Evolutionary conservation across 2,329 filamentous ascomycete genomes (phyloP).

Genomic region (Chrysoporthe austroafricana): DNA sequence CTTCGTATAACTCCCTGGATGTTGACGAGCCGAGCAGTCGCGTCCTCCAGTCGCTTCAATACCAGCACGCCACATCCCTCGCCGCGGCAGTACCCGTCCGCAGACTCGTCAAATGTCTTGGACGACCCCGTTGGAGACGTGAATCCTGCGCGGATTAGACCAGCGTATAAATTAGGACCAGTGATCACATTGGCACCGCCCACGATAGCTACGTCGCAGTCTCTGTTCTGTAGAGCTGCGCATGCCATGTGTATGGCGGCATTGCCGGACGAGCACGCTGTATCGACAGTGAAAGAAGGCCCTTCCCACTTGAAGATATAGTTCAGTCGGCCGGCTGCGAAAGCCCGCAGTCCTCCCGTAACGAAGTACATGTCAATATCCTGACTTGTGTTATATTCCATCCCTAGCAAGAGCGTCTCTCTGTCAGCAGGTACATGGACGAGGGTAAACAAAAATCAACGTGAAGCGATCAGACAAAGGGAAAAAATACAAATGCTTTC

Average conservation of each 20-base stretch:
- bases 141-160: constrained; percentile 37
- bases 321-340: constrained; percentile 36
- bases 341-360: constrained; percentile 29
- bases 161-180: constrained; percentile 30
- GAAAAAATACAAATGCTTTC: too few relatives aligned
- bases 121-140: constrained; percentile 37
- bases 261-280: constrained; percentile 43
- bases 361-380: constrained; percentile 14
- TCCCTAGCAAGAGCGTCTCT: not conserved
- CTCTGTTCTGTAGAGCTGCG: constrained; percentile 33
- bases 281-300: constrained; percentile 38
- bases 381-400: constrained; percentile 9
- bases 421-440: too few relatives aligned
- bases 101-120: constrained; percentile 38
- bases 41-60: constrained; percentile 51
- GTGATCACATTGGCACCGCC: constrained; percentile 39
- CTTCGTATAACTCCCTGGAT: constrained; percentile 45
- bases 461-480: too few relatives aligned
- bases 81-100: constrained; percentile 55
- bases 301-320: constrained; percentile 42
- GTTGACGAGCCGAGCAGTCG: constrained; percentile 50
- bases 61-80: constrained; percentile 51
- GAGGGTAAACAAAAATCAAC: too few relatives aligned
- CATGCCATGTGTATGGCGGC: constrained; percentile 45
- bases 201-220: constrained; percentile 37